Evolutionary conservation across 2,329 filamentous ascomycete species (phyloP), one percentile per base, ranked within the genome.

Genomic region (Didymella segeticola): DNA sequence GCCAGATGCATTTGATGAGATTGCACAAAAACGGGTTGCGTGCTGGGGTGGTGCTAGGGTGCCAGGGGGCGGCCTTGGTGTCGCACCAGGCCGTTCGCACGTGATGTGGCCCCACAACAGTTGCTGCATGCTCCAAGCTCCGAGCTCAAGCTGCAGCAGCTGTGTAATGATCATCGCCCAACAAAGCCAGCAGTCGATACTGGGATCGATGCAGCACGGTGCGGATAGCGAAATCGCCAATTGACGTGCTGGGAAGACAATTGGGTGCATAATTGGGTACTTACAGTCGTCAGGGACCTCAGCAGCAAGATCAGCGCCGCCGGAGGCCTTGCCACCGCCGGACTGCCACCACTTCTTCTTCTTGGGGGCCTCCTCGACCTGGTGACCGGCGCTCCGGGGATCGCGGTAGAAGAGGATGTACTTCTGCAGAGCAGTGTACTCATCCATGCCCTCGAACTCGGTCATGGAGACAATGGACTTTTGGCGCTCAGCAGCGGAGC

Each of bases 331-430:
- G 12, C 64, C 58, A 34, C 61, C 66, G 56, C 67, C 65, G 6
- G 72, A 71, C 63, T 78, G 76, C 79, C 85, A 86, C 79, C 81
- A 88, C 77, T 82, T 85, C 56, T 80, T 79, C 66, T 78, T 79
- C 61, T 67, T 67, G 76, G 83, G 84, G 68, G 75, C 75, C 39
- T 77, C 73, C 50, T 77, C 67, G 23, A 66, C 77, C 43, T 72
- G 74, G 55, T 76, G 78, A 30, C 75, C 79, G 38, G 70, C 73
- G 47, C 79, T 78, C 69, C 83, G 83, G 53, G 83, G 80, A 75
- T 86, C 84, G 66, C 82, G 82, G 75, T 87, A 87, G 69, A 83
- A 85, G 61, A 84, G 86, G 73, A 88, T 88, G 78, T 86, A 88
- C 68, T 85, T 83, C 71, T 87, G 85, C 47, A 88, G 78, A 47